Base-by-base conservation (phyloP, 1,284 basidiomycete genomes). In the Irpex sp. region DNA sequence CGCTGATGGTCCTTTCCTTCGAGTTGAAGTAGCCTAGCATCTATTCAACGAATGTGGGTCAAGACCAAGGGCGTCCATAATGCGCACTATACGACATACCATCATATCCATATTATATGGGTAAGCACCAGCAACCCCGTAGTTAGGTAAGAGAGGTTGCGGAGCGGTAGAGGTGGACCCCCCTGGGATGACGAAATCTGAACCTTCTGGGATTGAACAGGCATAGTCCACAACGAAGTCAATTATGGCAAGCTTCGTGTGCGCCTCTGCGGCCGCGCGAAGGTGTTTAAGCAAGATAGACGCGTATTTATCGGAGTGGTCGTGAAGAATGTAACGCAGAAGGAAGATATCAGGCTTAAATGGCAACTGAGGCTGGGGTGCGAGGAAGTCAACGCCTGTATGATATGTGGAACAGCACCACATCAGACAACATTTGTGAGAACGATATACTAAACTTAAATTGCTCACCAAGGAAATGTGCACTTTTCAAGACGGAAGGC, bases 381-480 rank as follows among this genome's bases (percentile, higher is more conserved):
- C 43, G 63, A 75, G 73, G 61, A 74, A 75, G 58, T 75, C 71
- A 61, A 73, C 69, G 8, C 31, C 69, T 68, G 46, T 4, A 1
- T 46, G 5, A 33, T 33, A 33, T 33, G 1, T 33, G 31, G 31
- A 33, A 33, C 31, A 6, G 6, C 31, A 33, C 31, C 31, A 33
- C 31, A 33, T 33, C 39, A 46, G 15, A 35, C 36, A 15, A 33
- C 7, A 50, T 1, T 9, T n/a, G 35, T 11, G 11, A n/a, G 39
- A 15, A n/a, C n/a, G 1, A n/a, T 46, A 46, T 46, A 13, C 39
- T 13, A 15, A 11, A 17, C 11, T 46, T 13, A 21, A 15, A 54
- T 15, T 7, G 21, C 58, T 26, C n/a, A 51, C 58, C 58, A 26
- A 59, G 26, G 19, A 59, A 59, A 51, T 59, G 58, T 6, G 50